phyloP scores from a whole-genome alignment of 768 basidiomycete genomes.

The Clavaria fumosa region DNA sequence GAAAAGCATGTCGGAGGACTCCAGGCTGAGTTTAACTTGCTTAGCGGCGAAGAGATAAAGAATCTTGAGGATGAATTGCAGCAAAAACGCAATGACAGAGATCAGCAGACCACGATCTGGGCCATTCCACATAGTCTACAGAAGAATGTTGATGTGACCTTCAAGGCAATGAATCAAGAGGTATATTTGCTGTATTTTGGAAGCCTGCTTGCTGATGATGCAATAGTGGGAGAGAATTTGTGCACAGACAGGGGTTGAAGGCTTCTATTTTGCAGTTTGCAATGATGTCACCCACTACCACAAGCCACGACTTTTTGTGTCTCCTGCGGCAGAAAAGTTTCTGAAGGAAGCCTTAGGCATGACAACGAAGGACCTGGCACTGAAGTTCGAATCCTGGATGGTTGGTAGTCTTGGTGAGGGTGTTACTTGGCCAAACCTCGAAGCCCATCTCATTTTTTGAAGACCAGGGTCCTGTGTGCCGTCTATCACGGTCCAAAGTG shows the following conservation, averaged over 20 bases:
- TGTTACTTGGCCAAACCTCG: too few relatives aligned
- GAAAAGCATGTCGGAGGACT: neutral
- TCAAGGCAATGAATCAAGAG: neutral
- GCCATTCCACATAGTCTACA: neutral
- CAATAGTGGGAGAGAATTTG: conserved; percentile 1
- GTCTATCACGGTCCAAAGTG: too few relatives aligned
- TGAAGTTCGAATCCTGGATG: conserved; percentile 2
- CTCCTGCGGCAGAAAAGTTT: neutral
- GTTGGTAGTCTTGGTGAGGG: too few relatives aligned
- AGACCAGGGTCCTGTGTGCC: too few relatives aligned
- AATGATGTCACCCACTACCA: neutral
- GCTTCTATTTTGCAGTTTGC: conserved; percentile 2
- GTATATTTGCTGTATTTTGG: too few relatives aligned
- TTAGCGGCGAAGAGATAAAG: neutral
- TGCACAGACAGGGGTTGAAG: neutral
- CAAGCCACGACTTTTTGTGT: neutral
- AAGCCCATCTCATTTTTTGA: too few relatives aligned
- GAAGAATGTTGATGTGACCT: neutral
- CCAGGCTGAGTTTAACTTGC: neutral
- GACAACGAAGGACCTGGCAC: neutral
- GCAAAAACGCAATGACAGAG: neutral
- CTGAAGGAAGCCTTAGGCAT: neutral
- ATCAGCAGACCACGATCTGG: neutral
- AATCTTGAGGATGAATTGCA: neutral
- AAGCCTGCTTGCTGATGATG: neutral